Base-by-base conservation (phyloP, 2,329 filamentous ascomycete genomes). In the Didymella pinodella region DNA sequence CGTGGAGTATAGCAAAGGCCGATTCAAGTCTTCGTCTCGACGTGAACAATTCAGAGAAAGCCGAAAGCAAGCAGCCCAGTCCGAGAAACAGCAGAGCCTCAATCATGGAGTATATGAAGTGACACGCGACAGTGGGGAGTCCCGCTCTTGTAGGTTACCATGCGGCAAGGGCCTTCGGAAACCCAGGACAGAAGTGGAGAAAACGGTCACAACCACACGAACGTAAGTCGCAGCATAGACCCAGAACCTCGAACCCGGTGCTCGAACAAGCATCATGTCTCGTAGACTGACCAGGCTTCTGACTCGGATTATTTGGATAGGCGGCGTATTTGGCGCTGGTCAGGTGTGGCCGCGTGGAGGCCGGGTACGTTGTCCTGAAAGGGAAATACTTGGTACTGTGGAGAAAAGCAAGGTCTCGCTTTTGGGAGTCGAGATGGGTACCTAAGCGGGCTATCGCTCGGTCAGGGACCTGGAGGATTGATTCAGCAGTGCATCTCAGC, bases 101-200 rank as follows among this genome's bases (percentile, higher is more conserved):
- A 46, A 32, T 34, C 48, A 46, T 45, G 32, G 20, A 54, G 49
- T 20, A 20, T 51, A 14, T 38, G 18, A 31, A 12, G 26, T 11
- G 46, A 48, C 40, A 54, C 50, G 40, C 50, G 46, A 54, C 50
- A 50, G 56, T 59, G 50, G 49, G 22, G 40, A 47, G 10, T 22
- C 18, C 31, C 18, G 26, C 40, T 59, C 56, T 59, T 59, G 50
- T 58, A 58, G 43, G 36, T 31, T 49, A 22, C 34, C 43, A 6
- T 50, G 48, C 44, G 44, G 44, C 49, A 48, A 44, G 46, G 45
- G n/a, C 28, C 40, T 20, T 41, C 38, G 56, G 56, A 32, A 50
- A 45, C 46, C 32, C 56, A 54, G 50, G 38, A 49, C 56, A 50
- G 41, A 54, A 49, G 49, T 59, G 56, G 56, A 59, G 56, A 59